Base-by-base conservation (phyloP, 2,329 filamentous ascomycete genomes). In the Knoxdaviesia proteae region DNA sequence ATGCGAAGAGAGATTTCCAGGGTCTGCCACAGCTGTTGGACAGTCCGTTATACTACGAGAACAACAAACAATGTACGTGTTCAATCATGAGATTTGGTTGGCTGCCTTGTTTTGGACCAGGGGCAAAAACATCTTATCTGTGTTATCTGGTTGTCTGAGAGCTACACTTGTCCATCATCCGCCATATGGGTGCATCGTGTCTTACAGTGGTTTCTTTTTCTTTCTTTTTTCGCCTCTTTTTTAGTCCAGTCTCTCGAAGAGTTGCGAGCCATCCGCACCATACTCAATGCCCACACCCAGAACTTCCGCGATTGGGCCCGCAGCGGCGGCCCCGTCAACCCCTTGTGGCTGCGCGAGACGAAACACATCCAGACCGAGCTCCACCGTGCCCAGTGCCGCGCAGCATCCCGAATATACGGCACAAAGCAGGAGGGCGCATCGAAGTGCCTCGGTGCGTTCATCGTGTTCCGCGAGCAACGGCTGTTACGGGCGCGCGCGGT, bases 1-100 rank as follows among this genome's bases (percentile, higher is more conserved):
- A 73, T 49, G 71, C 71, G 44, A 71, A 68, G 56, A 65, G 63
- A 53, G 71, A 76, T 56, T 76, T 74, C 48, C 71, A 75, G 56
- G 64, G 70, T 51, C 59, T 76, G 45, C 63, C 64, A 29, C 60
- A 61, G 39, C 58, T 75, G 38, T 63, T 75, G 43, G 68, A 71
- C 48, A 69, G 70, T 32, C 63, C 67, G 49, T 60, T 65, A 39
- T 70, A 74, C 54, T 75, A 75, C 49, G 66, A 74, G 51, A 65
- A 67, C 46, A 70, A 76, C 51, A 60, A 68, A 43, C 67, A 62
- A 45, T 50, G 69, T 73, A 57, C 49, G 68, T 60, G 20, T 20
- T 20, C 2, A 20, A 20, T 20, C 20, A 20, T 20, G 20, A 20
- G 20, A 20, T 20, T 20, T 20, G 20, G 20, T 20, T 20, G 20